Base-by-base conservation (phyloP, 1,284 basidiomycete genomes). In the Ganoderma multipileum region DNA sequence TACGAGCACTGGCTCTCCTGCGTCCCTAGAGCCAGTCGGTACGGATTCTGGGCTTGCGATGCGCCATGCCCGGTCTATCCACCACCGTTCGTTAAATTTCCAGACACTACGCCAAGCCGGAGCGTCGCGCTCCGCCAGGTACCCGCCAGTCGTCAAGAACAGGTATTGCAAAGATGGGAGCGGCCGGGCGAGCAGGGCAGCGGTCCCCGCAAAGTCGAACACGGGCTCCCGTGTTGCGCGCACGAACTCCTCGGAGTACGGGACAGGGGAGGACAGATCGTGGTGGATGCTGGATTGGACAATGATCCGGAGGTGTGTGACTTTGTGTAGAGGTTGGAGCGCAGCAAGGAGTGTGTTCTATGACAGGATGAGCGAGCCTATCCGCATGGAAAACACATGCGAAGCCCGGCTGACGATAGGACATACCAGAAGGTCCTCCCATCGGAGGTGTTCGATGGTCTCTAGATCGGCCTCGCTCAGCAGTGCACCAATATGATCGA, bases 261-360 rank as follows among this genome's bases (percentile, higher is more conserved):
- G 16, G 26, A 30, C 18, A 8, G 30, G 18, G 28, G 1, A 18
- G 16, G 54, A 9, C 4, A 30, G 54, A 18, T 33, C 16, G 54
- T 55, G 54, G 28, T n/a, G 30, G 28, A 55, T 23, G 30, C 20
- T 33, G 16, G 54, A 18, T 8, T 55, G 54, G 54, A 55, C 30
- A 30, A 55, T 30, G 54, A 55, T 6, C n/a, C 54, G 54, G 28
- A 55, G 54, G 54, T 55, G 54, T 4, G 54, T 33, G 54, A 55
- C 28, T 14, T 18, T 33, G 14, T n/a, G 54, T 16, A 55, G 30
- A 1, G 28, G 26, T 7, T 14, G 16, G 7, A 55, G 28, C 26
- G 28, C 7, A 6, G 54, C 0, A 12, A 33, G 2, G 14, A 33
- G 2, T 11, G 7, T 26, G 23, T 50, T 14, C 47, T 50, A n/a